Percentiles rank a stretch among this genome's conserved stretches.
These are phyloP conservation scores for Arthrocladium fulminans DNA, from an alignment of 2,329 filamentous ascomycete species.

Conservation along the genomic window DNA sequence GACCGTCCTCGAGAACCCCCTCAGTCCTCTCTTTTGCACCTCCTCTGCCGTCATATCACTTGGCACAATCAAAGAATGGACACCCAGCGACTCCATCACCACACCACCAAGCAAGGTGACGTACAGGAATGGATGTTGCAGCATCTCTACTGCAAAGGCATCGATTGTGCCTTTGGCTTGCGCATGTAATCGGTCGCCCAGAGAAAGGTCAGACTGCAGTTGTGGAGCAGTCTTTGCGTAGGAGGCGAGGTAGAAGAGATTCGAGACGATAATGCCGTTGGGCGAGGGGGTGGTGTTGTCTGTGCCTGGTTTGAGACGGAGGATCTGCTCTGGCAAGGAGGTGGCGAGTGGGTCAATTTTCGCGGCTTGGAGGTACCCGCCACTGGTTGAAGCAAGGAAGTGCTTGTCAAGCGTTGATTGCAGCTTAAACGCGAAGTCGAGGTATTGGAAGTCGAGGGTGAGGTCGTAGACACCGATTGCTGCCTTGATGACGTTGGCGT, in stretches of 20 bases:
- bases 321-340: slow-evolving; percentile 25
- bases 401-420: slow-evolving; percentile 64
- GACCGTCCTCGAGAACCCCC: slow-evolving; percentile 21
- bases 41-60: slow-evolving; percentile 16
- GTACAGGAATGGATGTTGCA: slow-evolving; percentile 90
- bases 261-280: slow-evolving; percentile 78
- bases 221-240: slow-evolving; percentile 31
- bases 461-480: slow-evolving; percentile 76
- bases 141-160: slow-evolving; percentile 82
- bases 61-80: slow-evolving; percentile 48
- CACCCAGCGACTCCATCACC: slow-evolving; percentile 64
- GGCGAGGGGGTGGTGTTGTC: slow-evolving; percentile 84
- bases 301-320: slow-evolving; percentile 91
- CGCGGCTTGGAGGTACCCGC: slow-evolving; percentile 29
- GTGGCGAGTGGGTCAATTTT: slow-evolving; percentile 23
- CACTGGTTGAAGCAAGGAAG: slow-evolving; percentile 59
- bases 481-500: slow-evolving; percentile 77
- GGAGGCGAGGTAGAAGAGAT: slow-evolving; percentile 70
- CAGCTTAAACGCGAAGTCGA: slow-evolving; percentile 72
- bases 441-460: slow-evolving; percentile 64
- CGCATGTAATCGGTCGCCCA: slow-evolving; percentile 22
- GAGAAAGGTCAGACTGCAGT: not conserved
- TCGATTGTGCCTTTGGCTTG: slow-evolving; percentile 65
- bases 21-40: slow-evolving; percentile 12
- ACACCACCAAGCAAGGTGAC: slow-evolving; percentile 68